Base-by-base conservation (phyloP, 306 rosid species). In the Begonia masoniana region DNA sequence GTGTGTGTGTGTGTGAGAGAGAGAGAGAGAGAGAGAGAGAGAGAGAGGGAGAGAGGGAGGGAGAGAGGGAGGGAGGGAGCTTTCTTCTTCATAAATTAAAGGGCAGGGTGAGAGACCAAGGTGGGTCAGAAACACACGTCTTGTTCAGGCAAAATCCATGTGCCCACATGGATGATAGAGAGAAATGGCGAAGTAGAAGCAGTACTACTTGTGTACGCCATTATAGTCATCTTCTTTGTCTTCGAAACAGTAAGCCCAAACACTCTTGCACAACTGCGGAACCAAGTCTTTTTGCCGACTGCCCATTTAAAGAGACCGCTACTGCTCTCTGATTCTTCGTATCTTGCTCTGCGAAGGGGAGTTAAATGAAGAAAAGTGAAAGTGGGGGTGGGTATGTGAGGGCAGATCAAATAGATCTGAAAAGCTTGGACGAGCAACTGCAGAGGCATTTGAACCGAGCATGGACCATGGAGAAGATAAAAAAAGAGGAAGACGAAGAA, bases 391-490 rank as follows among this genome's bases (percentile, higher is more conserved):
- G 82, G 73, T 91, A 91, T 68, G 88, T 86, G 64, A 86, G 99
- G 59, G 99, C 99, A 43, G 99, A 91, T 78, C 96, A 91, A 65
- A 86, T 91, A 79, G 99, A 91, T 79, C 94, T 91, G 77, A 91
- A 91, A 80, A 83, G 99, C 68, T 77, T 91, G 74, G 99, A 91
- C 67, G 99, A 91, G 51, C 99, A 91, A 68, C 83, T 91, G 4
- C 99, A 91, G 72, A 83, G 88, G 78, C 99, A 91, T 69, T 82
- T 86, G 41, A 83, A 69, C 56, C 77, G 85, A 60, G 77, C 99
- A 42, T 83, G 94, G 88, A 83, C 94, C 13, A 86, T 79, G 99
- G 99, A 91, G 72, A 91, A 83, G 84, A 77, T 69, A 77, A 83
- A 86, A 72, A 82, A 62, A 56, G 70, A 36, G 64, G 85, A 74